Percentiles rank a stretch among this genome's conserved stretches.
Conservation (phyloP, 441 rosid species). For the Viola pubescens region DNA sequence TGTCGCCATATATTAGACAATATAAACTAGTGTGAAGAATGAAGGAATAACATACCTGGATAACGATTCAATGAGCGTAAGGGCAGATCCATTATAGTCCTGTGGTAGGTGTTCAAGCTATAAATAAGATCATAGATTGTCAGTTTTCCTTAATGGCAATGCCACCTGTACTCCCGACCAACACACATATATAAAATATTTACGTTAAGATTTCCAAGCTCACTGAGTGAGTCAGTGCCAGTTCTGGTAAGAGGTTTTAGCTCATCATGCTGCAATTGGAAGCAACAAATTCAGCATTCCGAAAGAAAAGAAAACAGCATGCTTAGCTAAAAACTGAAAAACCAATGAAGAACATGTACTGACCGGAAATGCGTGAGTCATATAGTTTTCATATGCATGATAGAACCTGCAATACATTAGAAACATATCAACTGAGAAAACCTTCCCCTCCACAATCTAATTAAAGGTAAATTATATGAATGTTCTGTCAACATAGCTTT, state of each 20-base stretch:
- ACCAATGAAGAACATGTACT: conserved; percentile 20
- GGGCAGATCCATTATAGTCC: conserved; percentile 83
- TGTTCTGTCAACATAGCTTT: conserved; percentile 1
- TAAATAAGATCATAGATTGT: conserved; percentile 24
- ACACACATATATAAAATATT: conserved; percentile 3
- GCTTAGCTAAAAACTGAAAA: conserved; percentile 3
- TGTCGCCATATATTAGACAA: background rate
- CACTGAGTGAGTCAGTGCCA: conserved; percentile 84
- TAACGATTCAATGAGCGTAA: conserved; percentile 78
- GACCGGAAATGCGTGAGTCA: conserved; percentile 88
- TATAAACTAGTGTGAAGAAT: conserved; percentile 4
- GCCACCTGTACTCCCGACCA: background rate
- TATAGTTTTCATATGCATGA: conserved; percentile 88
- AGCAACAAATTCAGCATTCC: conserved; percentile 15
- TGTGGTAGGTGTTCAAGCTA: conserved; percentile 86
- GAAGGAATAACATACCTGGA: conserved; percentile 45
- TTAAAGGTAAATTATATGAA: background rate
- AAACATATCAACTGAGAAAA: background rate
- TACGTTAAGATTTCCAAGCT: conserved; percentile 94
- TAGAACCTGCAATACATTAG: conserved; percentile 56
- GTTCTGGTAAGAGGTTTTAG: conserved; percentile 74
- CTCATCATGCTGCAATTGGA: conserved; percentile 77
- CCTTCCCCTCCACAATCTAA: background rate
- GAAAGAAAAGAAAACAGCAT: background rate
- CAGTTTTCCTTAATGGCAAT: conserved; percentile 1